phyloP scores from a whole-genome alignment of 805 yeast genomes.

The Blastobotrys chiropterorum region DNA sequence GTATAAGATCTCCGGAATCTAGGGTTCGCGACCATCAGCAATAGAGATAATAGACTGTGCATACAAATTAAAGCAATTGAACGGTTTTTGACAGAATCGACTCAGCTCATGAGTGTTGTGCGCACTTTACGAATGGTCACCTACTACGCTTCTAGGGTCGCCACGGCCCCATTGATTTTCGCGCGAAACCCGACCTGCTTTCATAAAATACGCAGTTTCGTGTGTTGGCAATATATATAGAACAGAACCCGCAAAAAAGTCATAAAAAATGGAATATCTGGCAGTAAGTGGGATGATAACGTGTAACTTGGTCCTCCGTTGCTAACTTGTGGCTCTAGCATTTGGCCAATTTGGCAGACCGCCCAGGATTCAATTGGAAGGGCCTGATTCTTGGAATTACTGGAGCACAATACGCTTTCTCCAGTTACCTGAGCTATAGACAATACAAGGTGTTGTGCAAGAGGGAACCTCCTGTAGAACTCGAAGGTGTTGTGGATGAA shows the following conservation, averaged over 20 bases:
- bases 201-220: background rate
- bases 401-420: conserved; percentile 67
- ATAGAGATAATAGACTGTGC: background rate
- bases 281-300: background rate
- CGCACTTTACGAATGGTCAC: too few relatives aligned
- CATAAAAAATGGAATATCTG: conserved; percentile 4
- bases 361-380: conserved; percentile 76
- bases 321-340: conserved; percentile 1
- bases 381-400: conserved; percentile 65
- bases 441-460: conserved; percentile 63
- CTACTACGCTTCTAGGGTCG: background rate
- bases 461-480: conserved; percentile 58
- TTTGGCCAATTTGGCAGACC: conserved; percentile 52
- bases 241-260: background rate
- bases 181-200: too few relatives aligned
- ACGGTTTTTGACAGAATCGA: too few relatives aligned
- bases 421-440: conserved; percentile 64
- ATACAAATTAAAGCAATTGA: too few relatives aligned
- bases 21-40: background rate
- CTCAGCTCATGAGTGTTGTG: too few relatives aligned
- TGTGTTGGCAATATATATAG: background rate
- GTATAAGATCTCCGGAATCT: background rate
- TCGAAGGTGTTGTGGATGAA: conserved; percentile 59
- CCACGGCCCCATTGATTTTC: background rate
- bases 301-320: background rate